These are phyloP conservation scores for Nigrospora sphaerica DNA, from an alignment of 2,329 filamentous ascomycete species.

Conservation along the genomic window DNA sequence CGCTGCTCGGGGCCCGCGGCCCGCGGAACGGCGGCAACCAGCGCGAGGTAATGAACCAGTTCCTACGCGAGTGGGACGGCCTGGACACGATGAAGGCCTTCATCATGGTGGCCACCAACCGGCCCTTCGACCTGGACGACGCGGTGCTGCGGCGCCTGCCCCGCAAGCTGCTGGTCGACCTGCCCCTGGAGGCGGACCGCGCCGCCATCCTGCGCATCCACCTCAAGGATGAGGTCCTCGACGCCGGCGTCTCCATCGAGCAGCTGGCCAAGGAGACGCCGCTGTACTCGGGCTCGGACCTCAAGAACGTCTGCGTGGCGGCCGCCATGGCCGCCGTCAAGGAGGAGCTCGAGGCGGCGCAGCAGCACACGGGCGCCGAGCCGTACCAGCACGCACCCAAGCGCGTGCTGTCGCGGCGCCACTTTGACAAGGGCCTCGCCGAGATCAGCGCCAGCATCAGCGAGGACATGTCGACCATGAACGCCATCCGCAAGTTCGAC, in stretches of 20 bases:
- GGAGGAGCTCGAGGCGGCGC: slow-evolving; percentile 51
- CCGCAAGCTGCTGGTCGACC: slow-evolving; percentile 64
- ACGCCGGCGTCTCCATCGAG: slow-evolving; percentile 51
- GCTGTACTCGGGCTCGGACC: slow-evolving; percentile 74
- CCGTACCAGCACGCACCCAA: slow-evolving; percentile 59
- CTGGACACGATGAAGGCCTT: slow-evolving; percentile 78
- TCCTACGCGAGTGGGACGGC: slow-evolving; percentile 94
- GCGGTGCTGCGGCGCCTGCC: slow-evolving; percentile 73
- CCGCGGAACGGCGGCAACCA: slow-evolving; percentile 61
- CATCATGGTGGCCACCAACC: slow-evolving; percentile 96
- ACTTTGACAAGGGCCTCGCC: slow-evolving; percentile 79
- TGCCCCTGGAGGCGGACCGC: slow-evolving; percentile 60
- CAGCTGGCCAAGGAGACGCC: slow-evolving; percentile 61
- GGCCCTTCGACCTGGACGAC: slow-evolving; percentile 90
- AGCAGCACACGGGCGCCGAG: slow-evolving; percentile 26
- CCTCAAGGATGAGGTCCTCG: slow-evolving; percentile 60
- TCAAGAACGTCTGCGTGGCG: slow-evolving; percentile 76
- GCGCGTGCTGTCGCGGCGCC: slow-evolving; percentile 56
- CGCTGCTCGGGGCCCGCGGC: slow-evolving; percentile 74
- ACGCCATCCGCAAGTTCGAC: slow-evolving; percentile 89
- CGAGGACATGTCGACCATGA: slow-evolving; percentile 84
- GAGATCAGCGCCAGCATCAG: slow-evolving; percentile 90
- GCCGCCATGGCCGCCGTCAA: slow-evolving; percentile 73
- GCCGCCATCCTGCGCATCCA: slow-evolving; percentile 65
- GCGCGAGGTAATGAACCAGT: slow-evolving; percentile 92